Evolutionary conservation across 345 rosid species (phyloP), one percentile per base, ranked within the genome.

Genomic region (Cochlearia excelsa): DNA sequence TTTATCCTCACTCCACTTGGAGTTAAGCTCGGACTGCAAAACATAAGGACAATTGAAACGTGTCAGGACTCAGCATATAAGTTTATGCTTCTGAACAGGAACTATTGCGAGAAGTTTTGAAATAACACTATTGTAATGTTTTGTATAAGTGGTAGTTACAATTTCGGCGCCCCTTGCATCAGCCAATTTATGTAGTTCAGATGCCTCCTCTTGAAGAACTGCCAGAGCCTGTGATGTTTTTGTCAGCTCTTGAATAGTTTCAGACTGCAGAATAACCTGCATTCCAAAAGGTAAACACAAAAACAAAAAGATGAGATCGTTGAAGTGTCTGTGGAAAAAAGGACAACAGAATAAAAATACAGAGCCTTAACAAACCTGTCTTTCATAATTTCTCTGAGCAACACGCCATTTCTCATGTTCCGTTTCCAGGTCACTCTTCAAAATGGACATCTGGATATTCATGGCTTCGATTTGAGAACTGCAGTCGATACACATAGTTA

Each of bases 251-350:
- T 87, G 93, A 66, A 93, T 93, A 49, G 99, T 84, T 77, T 89
- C 99, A 26, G 99, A 87, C 77, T 86, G 99, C 61, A 89, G 70
- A 72, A 88, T 66, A 65, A 93, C 97, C 99, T 93, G 85, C 38
- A 23, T 47, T 59, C 54, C 76, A 44, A 65, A 59, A 63, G 16
- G 23, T 16, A 16, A 16, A 16, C 26, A 16, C 23, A 28, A 40
- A 57, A 57, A 30, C 16, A 51, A 46, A 30, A 46, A 51, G 30
- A 52, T 16, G 41, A 45, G 38, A 39, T 38, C 3, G 34, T 23
- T 59, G 30, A 23, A 43, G 51, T 49, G 30, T 63, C 37, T 26
- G 51, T 45, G 40, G 37, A 30, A 43, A 5, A 57, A 28, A 51
- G 35, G 52, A 37, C 59, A 67, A 23, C 60, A 2, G 28, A 37